These are phyloP conservation scores for Phragmites australis DNA, from an alignment of 176 grass and related monocot genomes.

Conservation along the genomic window DNA sequence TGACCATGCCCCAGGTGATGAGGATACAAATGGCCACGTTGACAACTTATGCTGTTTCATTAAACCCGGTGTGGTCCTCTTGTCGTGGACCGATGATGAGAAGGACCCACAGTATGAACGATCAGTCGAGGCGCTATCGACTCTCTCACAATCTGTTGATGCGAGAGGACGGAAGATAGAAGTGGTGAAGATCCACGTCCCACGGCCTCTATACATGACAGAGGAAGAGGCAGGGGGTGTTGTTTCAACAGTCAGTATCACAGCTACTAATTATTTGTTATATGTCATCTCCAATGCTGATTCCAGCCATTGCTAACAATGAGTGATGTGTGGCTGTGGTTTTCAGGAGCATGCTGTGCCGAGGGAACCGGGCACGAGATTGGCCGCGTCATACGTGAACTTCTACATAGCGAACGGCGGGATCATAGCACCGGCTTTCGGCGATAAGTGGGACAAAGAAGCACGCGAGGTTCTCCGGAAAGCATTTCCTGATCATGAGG, in stretches of 20 bases:
- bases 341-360: conserved; percentile 69
- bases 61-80: conserved; percentile 70
- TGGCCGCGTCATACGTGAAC: conserved; percentile 90
- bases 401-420: conserved; percentile 82
- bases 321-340: neutral
- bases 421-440: conserved; percentile 72
- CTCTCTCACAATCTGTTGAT: conserved; percentile 53
- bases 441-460: conserved; percentile 66
- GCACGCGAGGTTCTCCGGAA: conserved; percentile 55
- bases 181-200: conserved; percentile 81
- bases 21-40: conserved; percentile 89
- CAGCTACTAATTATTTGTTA: neutral
- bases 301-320: neutral
- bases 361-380: conserved; percentile 59
- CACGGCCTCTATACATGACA: conserved; percentile 84
- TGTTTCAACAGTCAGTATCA: conserved; percentile 39
- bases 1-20: conserved; percentile 59
- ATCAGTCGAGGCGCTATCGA: conserved; percentile 73
- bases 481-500: conserved; percentile 71
- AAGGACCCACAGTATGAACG: conserved; percentile 69
- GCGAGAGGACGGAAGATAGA: conserved; percentile 61
- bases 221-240: conserved; percentile 75
- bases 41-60: conserved; percentile 91
- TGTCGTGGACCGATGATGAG: conserved; percentile 81
- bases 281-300: neutral